These are phyloP conservation scores for Mucor piriformis DNA, from an alignment of 371 early-diverging fungal species.

Conservation along the genomic window DNA sequence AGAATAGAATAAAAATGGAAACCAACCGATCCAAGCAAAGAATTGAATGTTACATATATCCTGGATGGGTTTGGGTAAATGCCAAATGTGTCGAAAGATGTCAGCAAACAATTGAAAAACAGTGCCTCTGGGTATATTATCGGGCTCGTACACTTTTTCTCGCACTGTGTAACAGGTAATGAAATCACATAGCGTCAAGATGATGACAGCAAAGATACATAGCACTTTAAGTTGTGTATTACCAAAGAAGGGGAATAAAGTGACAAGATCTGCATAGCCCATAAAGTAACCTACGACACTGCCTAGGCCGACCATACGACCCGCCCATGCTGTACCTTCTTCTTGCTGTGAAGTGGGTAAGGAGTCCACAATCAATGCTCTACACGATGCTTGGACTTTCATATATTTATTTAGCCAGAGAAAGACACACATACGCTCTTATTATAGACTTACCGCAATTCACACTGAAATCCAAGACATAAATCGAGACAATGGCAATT, in stretches of 20 bases:
- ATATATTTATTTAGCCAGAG: not conserved
- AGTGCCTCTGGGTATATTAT: conserved; percentile 13
- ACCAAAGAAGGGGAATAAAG: conserved; percentile 74
- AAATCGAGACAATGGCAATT: conserved; percentile 82
- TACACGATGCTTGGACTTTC: conserved; percentile 78
- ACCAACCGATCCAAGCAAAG: conserved; percentile 96
- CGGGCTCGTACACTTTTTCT: conserved; percentile 43
- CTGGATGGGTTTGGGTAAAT: conserved; percentile 74
- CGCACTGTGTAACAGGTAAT: conserved; percentile 71
- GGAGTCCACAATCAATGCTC: conserved; percentile 89
- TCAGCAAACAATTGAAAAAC: conserved; percentile 36
- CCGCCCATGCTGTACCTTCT: conserved; percentile 88
- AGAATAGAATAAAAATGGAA: conserved; percentile 92
- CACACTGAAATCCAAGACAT: conserved; percentile 89
- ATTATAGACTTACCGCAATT: conserved; percentile 69
- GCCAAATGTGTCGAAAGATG: conserved; percentile 47
- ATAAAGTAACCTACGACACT: conserved; percentile 86
- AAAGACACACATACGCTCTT: not conserved
- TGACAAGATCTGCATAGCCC: conserved; percentile 83
- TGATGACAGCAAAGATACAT: conserved; percentile 70
- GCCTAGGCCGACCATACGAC: conserved; percentile 89
- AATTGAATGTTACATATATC: conserved; percentile 87
- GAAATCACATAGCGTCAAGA: conserved; percentile 62
- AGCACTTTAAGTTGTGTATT: conserved; percentile 83
- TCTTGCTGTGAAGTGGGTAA: conserved; percentile 83